A percentile compares a stretch with the other conserved stretches of the same genome.
phyloP scores from a whole-genome alignment of 139 green algal genomes.

The Volvox reticuliferus region DNA sequence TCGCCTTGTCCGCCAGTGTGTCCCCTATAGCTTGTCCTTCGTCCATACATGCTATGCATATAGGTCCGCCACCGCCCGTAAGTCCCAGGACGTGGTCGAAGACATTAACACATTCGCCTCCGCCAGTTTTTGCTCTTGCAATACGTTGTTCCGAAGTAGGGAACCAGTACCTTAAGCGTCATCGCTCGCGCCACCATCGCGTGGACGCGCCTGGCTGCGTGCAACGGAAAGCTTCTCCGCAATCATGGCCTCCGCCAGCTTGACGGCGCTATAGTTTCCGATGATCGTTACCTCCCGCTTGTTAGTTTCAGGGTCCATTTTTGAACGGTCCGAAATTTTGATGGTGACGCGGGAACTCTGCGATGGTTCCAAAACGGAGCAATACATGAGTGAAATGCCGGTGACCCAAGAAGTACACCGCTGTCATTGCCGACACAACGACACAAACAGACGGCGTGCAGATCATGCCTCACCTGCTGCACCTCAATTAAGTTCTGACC shows the following conservation, averaged over 20 bases:
- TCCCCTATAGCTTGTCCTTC: no score
- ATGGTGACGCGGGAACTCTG: constrained; percentile 72
- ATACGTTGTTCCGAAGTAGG: neutral
- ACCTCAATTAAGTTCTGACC: constrained; percentile 62
- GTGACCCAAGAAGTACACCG: no score
- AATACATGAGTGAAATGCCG: no score
- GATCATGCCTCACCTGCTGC: constrained; percentile 60
- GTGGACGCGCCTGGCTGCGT: constrained; percentile 35
- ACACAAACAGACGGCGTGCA: no score
- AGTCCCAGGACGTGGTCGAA: no score
- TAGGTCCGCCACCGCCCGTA: no score
- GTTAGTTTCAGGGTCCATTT: constrained; percentile 70
- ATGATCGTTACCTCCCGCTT: constrained; percentile 74
- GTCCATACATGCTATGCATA: no score
- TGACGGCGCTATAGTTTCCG: constrained; percentile 62
- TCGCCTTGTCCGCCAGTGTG: no score
- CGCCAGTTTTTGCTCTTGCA: no score
- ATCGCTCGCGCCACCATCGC: constrained; percentile 28
- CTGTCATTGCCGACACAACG: no score
- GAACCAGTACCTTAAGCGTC: neutral
- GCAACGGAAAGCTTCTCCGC: constrained; percentile 68
- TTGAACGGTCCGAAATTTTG: constrained; percentile 71
- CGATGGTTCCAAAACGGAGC: no score
- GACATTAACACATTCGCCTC: no score
- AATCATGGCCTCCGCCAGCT: constrained; percentile 78